phyloP scores from a whole-genome alignment of 305 asterid species.

The Rubia occidens region DNA sequence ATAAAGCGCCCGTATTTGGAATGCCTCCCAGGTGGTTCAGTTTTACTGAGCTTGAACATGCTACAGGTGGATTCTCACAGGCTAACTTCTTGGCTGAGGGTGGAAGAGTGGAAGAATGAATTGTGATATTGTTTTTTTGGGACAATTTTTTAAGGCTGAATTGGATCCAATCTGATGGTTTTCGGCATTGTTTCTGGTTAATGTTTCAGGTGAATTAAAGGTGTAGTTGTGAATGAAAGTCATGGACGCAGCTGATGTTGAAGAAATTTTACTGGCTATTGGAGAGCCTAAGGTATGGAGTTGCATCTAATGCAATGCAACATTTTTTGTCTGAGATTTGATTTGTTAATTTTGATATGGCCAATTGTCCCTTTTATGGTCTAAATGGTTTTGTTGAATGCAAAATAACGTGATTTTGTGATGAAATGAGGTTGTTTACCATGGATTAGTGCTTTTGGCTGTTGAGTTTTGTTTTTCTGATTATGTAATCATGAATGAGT shows the following conservation, averaged over 20 bases:
- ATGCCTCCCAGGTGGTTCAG: constrained; percentile 62
- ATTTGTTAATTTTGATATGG: constrained; percentile 4
- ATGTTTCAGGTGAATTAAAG: constrained; percentile 28
- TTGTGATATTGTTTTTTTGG: not conserved
- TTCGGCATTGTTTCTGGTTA: not conserved
- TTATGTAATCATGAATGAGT: not conserved
- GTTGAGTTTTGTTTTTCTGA: not conserved
- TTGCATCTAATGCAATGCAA: constrained; percentile 4
- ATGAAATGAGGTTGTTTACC: not conserved
- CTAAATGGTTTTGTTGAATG: not conserved
- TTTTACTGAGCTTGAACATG: constrained; percentile 59
- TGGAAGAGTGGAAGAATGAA: too few relatives aligned
- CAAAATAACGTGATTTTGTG: not conserved
- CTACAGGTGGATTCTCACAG: constrained; percentile 57
- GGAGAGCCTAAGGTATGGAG: constrained; percentile 89
- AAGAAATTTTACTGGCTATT: constrained; percentile 58
- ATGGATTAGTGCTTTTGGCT: not conserved
- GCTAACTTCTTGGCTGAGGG: constrained; percentile 87
- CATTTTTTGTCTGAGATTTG: not conserved
- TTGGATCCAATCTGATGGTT: constrained; percentile 14
- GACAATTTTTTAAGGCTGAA: too few relatives aligned
- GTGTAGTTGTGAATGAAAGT: constrained; percentile 21
- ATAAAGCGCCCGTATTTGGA: constrained; percentile 67
- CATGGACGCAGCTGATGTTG: constrained; percentile 79
- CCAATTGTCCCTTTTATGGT: not conserved